Evolutionary conservation across 2,329 filamentous ascomycete genomes (phyloP).

Genomic region (Pseudogymnoascus sp.): DNA sequence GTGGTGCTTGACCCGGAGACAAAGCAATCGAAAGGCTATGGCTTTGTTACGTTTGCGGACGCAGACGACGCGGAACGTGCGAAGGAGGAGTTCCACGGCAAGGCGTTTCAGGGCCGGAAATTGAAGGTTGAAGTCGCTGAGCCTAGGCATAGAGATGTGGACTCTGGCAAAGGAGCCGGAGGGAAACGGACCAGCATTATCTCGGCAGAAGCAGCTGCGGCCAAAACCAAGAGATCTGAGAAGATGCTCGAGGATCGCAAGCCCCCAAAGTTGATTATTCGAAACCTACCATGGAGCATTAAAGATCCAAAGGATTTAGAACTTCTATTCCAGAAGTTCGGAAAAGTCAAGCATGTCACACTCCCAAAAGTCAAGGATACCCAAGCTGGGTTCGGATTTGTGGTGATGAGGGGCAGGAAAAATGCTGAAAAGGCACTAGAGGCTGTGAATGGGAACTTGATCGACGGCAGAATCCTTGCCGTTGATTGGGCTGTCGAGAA

Average conservation of each 20-base stretch:
- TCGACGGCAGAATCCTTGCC: constrained; percentile 81
- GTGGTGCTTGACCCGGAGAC: constrained; percentile 80
- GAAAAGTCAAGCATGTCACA: constrained; percentile 82
- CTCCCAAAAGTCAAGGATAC: constrained; percentile 66
- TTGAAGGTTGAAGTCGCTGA: constrained; percentile 85
- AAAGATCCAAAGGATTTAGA: constrained; percentile 76
- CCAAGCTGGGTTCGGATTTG: constrained; percentile 85
- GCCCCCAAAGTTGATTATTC: constrained; percentile 73
- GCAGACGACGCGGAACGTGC: constrained; percentile 81
- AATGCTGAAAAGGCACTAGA: constrained; percentile 87
- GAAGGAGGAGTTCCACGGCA: constrained; percentile 71
- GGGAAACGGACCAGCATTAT: constrained; percentile 29
- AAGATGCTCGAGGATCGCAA: constrained; percentile 53
- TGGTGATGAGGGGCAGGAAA: constrained; percentile 77
- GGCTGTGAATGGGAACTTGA: constrained; percentile 77
- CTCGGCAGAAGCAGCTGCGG: constrained; percentile 31
- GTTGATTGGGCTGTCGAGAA: constrained; percentile 98
- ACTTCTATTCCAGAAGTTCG: constrained; percentile 75
- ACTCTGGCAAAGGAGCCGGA: constrained; percentile 32
- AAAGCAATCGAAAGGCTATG: constrained; percentile 83
- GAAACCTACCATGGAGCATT: constrained; percentile 94
- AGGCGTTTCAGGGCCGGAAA: constrained; percentile 68
- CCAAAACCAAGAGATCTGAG: constrained; percentile 50
- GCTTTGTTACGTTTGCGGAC: constrained; percentile 95
- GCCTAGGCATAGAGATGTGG: constrained; percentile 65